Evolutionary conservation across 1,139 yeast genomes (phyloP), one percentile per base, ranked within the genome.

Genomic region (Diutina siamensis): DNA sequence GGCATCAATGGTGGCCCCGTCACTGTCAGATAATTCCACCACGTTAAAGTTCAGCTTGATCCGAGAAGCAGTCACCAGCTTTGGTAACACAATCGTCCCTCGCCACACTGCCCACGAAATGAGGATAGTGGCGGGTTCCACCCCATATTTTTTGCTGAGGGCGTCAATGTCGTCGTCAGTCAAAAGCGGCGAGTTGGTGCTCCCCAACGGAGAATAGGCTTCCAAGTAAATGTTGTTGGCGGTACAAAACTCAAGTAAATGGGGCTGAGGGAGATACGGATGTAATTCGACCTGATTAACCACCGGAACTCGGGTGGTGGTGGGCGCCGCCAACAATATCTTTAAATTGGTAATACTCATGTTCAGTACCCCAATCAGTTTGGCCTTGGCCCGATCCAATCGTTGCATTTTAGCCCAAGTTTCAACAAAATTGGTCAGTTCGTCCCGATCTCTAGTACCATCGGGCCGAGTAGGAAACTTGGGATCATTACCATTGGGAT

Each of bases 151-250:
- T 47, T 72, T 64, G 44, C 89, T 87, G 49, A 85, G 60, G 28
- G 65, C 59, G 17, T 58, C 52, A 27, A 85, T 63, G 2, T 65
- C 62, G 42, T 67, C 65, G 53, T 82, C 74, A 44, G 67, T 62
- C 55, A 81, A 67, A 38, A 83, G 60, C 15, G 89, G 86, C 19
- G 87, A 79, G 47, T 76, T 77, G 17, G 74, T 65, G 34, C 86
- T 76, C 18, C 92, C 94, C 54, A 86, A 72, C 49, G 95, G 95
- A 34, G 88, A 80, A 62, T 83, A 86, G 36, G 92, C 89, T 60
- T 84, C 85, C 47, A 80, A 59, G 21, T 72, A 58, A 51, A 86
- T 83, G 22, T 71, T 73, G 51, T 83, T 67, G 22, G 66, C 57
- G 50, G 72, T 65, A 58, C 77, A 69, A 59, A 61, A 83, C 35